Evolutionary conservation across 73 alveolate genomes (phyloP).

Genomic region (Tetrahymena thermophila): DNA sequence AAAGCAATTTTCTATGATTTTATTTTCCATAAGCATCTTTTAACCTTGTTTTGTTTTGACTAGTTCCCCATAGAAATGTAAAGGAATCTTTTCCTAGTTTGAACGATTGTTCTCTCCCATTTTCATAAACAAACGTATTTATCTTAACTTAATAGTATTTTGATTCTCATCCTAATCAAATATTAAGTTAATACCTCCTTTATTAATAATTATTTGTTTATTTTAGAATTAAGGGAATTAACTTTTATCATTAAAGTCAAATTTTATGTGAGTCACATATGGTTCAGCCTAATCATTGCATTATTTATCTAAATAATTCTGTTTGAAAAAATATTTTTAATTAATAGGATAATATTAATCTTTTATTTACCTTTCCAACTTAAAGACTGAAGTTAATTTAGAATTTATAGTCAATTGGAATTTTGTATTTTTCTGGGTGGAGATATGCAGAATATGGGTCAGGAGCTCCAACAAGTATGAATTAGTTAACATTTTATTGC

Average conservation of each 20-base stretch:
- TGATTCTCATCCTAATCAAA: neutral
- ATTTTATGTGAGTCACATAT: neutral
- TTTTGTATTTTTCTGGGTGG: neutral
- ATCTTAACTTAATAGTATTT: neutral
- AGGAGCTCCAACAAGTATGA: neutral
- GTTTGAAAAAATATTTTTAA: neutral
- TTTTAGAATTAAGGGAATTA: neutral
- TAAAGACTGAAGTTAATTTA: neutral
- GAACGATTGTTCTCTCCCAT: neutral
- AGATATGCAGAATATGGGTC: neutral
- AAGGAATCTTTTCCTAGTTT: neutral
- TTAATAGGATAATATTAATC: neutral
- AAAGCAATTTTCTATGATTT: neutral
- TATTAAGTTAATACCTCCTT: neutral
- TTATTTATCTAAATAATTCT: neutral
- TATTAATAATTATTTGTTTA: neutral
- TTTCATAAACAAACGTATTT: neutral
- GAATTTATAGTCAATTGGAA: neutral
- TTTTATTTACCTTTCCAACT: neutral
- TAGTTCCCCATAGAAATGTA: neutral
- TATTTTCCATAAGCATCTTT: neutral
- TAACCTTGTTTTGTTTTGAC: neutral
- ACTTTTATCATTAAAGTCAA: neutral
- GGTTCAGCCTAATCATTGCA: neutral
- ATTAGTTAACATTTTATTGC: neutral